Conservation (phyloP, 1,284 basidiomycete genomes). For the Grifola frondosa region DNA sequence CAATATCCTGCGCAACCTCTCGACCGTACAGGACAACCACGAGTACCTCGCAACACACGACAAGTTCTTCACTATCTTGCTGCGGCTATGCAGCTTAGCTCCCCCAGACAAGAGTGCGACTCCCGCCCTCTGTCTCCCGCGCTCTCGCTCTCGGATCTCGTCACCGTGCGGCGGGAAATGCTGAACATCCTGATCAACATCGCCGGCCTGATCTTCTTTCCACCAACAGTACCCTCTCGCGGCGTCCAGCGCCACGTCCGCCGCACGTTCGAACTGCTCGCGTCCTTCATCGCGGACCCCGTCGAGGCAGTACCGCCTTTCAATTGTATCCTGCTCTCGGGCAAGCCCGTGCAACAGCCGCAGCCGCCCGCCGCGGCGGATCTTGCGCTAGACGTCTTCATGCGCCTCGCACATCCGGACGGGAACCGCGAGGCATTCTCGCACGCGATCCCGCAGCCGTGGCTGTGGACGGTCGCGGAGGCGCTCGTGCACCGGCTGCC, state of each 20-base stretch:
- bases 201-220: constrained; percentile 51
- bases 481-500: constrained; percentile 83
- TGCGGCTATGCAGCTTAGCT: constrained; percentile 60
- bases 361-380: constrained; percentile 68
- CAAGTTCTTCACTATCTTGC: constrained; percentile 63
- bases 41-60: constrained; percentile 66
- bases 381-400: constrained; percentile 81
- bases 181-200: constrained; percentile 74
- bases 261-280: constrained; percentile 67
- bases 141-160: constrained; percentile 70
- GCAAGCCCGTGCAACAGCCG: constrained; percentile 39
- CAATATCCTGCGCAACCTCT: constrained; percentile 87
- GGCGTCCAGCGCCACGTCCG: constrained; percentile 43
- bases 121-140: constrained; percentile 47
- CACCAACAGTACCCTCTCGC: constrained; percentile 33
- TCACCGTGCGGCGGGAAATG: constrained; percentile 77
- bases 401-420: constrained; percentile 75
- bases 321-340: constrained; percentile 52
- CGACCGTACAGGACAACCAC: constrained; percentile 72
- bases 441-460: constrained; percentile 52
- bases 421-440: constrained; percentile 77
- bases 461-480: constrained; percentile 65
- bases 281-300: constrained; percentile 76
- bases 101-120: constrained; percentile 39
- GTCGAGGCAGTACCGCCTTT: constrained; percentile 64